Base-by-base conservation (phyloP, 345 rosid genomes). In the Psidium guajava region DNA sequence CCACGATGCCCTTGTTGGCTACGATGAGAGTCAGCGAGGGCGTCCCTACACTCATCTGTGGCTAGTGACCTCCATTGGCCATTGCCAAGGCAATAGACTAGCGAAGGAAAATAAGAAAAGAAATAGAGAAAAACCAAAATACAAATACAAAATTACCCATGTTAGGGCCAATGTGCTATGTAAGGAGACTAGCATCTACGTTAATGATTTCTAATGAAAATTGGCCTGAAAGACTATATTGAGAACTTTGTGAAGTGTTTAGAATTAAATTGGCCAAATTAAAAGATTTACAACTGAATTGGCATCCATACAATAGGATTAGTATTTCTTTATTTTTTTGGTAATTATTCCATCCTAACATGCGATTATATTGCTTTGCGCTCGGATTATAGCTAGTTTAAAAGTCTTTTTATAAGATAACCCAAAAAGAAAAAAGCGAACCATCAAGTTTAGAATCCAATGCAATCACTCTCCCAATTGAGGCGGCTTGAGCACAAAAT, bases 61-160 rank as follows among this genome's bases (percentile, higher is more conserved):
- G 42, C 11, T 3, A 6, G 32, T 40, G 0, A 28, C 42, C 20
- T 28, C 0, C 0, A 0, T 57, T 61, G 74, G 42, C 74, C 20
- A 64, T 32, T 0, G 0, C 12, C 22, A 32, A 16, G 5, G 22
- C 6, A 0, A 0, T 4, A 8, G 11, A 32, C 24, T 0, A 1
- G 16, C 5, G 6, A 32, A 28, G 11, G 22, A 18, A 64, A 20
- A 28, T 16, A 64, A 16, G 2, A 15, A 32, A 32, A 28, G n/a
- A n/a, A n/a, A n/a, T n/a, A n/a, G n/a, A n/a, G n/a, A n/a, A n/a
- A n/a, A n/a, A n/a, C n/a, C n/a, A n/a, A 64, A 20, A 21, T 21
- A 64, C 8, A 16, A 64, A 16, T 16, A 32, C 11, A 64, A 64
- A 15, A n/a, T n/a, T n/a, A n/a, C n/a, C n/a, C n/a, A n/a, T n/a